Evolutionary conservation across 768 basidiomycete species (phyloP), one percentile per base, ranked within the genome.

Genomic region (Tricholoma sp.): DNA sequence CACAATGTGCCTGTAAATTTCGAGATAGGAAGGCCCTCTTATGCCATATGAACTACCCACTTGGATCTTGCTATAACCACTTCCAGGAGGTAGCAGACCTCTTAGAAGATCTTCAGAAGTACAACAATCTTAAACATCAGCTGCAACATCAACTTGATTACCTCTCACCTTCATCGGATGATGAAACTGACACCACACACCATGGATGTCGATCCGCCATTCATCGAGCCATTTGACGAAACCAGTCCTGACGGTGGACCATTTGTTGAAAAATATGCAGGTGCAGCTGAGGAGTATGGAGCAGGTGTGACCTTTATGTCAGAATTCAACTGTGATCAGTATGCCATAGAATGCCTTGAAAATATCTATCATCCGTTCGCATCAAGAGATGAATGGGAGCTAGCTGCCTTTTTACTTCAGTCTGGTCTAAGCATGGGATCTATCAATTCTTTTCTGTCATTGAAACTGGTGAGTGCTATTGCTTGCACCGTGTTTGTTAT

Each of bases 361-460:
- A 72, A 71, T 45, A 39, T 66, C 0, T 72, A 65, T 54, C 72
- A 70, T 52, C 73, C 68, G 6, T 75, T 70, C 57, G 58, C 65
- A 8, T 65, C 62, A 13, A 53, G 59, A 13, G 56, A 54, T 3
- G 72, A 75, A 52, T 74, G 72, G 71, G 61, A 73, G 57, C 34
- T 72, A 6, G 69, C 63, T 10, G 62, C 57, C 9, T 73, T 67
- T 59, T 61, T 72, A 1, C 52, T 67, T 13, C 51, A 52, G 6
- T 71, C 67, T 8, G 48, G 56, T 24, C 56, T 74, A 47, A 72
- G 68, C 41, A 68, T 71, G 67, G 51, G 57, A 9, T 59, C 55
- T 2, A 67, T 71, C 7, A 57, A 71, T 39, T 51, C 65, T 13
- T 67, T 73, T 37, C 50, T 74, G 29, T 54, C 56, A 11, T 63